Base-by-base conservation (phyloP, 768 basidiomycete genomes). In the Ephemerocybe angulata region DNA sequence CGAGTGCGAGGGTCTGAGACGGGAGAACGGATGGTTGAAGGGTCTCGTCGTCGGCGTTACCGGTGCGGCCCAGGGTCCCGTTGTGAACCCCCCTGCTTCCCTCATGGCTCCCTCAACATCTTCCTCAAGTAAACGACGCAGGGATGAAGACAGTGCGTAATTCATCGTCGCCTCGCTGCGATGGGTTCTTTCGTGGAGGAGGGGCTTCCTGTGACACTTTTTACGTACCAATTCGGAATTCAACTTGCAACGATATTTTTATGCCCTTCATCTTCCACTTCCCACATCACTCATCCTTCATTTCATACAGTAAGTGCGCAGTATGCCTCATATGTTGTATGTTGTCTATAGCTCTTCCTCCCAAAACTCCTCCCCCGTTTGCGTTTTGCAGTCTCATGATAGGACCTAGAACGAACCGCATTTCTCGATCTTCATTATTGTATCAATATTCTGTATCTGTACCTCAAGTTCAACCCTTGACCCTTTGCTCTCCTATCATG, bases 21-120 rank as follows among this genome's bases (percentile, higher is more conserved):
- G 90, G 55, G 93, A 97, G 74, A 97, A 97, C 63, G 88, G 89
- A 1, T 96, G 93, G 92, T 68, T 96, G 60, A 90, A 93, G 72
- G 90, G 92, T 0, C 72, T 96, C 13, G 90, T 96, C 5, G 90
- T 94, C 3, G 89, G 90, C 27, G 88, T 92, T 12, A 92, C 91
- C 0, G 88, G 89, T 21, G 88, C 81, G 31, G 84, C 76, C 25
- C 76, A 78, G 56, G 73, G 65, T 17, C 71, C 76, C 1, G 59
- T 63, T 22, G 66, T 64, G 15, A 28, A 25, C 38, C 62, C 63
- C 29, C 60, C 59, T 29, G 56, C 64, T 11, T 58, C 58, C 35
- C 63, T 62, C 42, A 22, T 65, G 29, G 40, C 67, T 12, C 58
- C 67, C 8, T 50, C 63, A 22, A 27, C 54, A 30, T 43, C 44